phyloP scores from a whole-genome alignment of 2,329 filamentous ascomycete genomes.

The Neonectria sp. region DNA sequence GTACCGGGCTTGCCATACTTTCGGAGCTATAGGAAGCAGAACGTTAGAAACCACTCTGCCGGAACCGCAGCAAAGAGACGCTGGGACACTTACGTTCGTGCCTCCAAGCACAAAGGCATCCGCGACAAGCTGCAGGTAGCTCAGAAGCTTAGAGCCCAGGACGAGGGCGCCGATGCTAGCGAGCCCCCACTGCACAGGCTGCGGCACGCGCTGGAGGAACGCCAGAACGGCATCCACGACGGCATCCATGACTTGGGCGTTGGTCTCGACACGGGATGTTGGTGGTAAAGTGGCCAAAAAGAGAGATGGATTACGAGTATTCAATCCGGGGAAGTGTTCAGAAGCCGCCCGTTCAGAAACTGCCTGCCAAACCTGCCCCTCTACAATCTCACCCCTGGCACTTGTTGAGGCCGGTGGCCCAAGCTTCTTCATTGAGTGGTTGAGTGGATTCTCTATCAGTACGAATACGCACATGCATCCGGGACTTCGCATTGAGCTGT shows the following conservation, averaged over 20 bases:
- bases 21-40: conserved; percentile 72
- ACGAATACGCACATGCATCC: conserved; percentile 31
- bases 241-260: conserved; percentile 46
- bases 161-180: conserved; percentile 72
- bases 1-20: conserved; percentile 93
- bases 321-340: conserved; percentile 6
- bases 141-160: conserved; percentile 69
- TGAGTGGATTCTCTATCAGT: conserved; percentile 4
- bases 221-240: conserved; percentile 33
- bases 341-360: conserved; percentile 6
- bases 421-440: conserved; percentile 40
- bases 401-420: conserved; percentile 47
- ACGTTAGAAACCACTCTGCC: conserved; percentile 5
- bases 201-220: conserved; percentile 40
- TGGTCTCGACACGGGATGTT: neutral
- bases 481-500: conserved; percentile 2
- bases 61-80: neutral
- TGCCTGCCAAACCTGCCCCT: conserved; percentile 35
- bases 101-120: conserved; percentile 79
- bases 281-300: neutral
- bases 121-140: conserved; percentile 73
- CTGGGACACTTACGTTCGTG: conserved; percentile 66
- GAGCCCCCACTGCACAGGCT: conserved; percentile 51
- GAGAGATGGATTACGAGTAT: neutral
- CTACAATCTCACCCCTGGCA: conserved; percentile 41